Evolutionary conservation across 768 basidiomycete species (phyloP).

Genomic region (Mycena belliarum): DNA sequence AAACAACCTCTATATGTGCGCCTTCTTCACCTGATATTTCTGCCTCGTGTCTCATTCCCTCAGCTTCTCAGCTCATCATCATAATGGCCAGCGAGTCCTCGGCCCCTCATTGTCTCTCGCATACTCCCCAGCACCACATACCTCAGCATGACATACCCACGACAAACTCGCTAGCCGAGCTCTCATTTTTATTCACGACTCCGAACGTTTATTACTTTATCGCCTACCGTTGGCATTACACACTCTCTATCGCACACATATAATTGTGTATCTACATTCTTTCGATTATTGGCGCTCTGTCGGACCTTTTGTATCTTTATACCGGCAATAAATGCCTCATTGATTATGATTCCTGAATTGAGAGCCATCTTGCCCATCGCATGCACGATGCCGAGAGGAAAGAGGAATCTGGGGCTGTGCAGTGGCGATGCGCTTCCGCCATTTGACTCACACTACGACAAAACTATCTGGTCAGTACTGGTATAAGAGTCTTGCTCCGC

Average conservation of each 20-base stretch:
- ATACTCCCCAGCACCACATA: not conserved
- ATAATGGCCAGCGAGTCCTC: not conserved
- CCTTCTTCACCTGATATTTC: not conserved
- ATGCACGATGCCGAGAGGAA: too few relatives aligned
- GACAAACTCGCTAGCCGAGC: slow-evolving; percentile 5
- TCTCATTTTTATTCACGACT: not conserved
- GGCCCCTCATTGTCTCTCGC: not conserved
- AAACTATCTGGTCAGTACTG: too few relatives aligned
- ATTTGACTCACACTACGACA: too few relatives aligned
- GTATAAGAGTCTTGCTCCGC: too few relatives aligned
- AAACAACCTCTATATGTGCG: not conserved
- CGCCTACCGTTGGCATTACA: not conserved
- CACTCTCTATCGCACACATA: not conserved
- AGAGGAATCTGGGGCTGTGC: too few relatives aligned
- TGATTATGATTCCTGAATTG: too few relatives aligned
- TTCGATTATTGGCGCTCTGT: not conserved
- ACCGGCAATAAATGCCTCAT: too few relatives aligned
- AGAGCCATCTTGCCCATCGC: too few relatives aligned
- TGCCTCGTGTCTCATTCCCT: not conserved
- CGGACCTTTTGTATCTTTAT: not conserved
- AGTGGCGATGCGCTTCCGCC: too few relatives aligned
- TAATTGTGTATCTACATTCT: not conserved
- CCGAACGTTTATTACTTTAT: not conserved
- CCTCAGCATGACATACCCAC: slow-evolving; percentile 2
- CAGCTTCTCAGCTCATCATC: not conserved